Conservation (phyloP, 2,329 filamentous ascomycete species). For the Penicillium freii region DNA sequence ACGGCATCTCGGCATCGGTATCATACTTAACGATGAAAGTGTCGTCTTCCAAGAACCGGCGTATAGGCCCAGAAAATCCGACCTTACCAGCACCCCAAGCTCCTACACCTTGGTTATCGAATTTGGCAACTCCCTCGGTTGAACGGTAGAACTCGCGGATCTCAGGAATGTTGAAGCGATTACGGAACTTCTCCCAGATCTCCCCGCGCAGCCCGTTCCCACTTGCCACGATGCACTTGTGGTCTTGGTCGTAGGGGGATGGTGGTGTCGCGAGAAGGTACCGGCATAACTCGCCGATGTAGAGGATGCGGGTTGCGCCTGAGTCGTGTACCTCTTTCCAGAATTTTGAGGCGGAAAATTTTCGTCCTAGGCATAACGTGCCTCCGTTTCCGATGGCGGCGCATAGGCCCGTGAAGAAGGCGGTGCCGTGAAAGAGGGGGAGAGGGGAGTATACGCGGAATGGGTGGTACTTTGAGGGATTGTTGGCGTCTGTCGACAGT, state of each 20-base stretch:
- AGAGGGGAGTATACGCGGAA: conserved; percentile 50
- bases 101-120: conserved; percentile 45
- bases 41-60: conserved; percentile 42
- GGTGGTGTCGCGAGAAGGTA: conserved; percentile 49
- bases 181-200: conserved; percentile 50
- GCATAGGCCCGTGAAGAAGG: conserved; percentile 46
- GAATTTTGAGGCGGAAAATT: conserved; percentile 48
- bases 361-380: conserved; percentile 46
- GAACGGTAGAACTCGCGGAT: conserved; percentile 51
- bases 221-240: conserved; percentile 46
- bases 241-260: conserved; percentile 46
- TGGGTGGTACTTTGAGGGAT: conserved; percentile 44
- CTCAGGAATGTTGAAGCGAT: conserved; percentile 45
- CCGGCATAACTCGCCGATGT: conserved; percentile 51
- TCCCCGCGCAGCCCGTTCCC: conserved; percentile 51
- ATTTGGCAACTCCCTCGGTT: conserved; percentile 49
- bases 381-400: conserved; percentile 42
- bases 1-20: conserved; percentile 41
- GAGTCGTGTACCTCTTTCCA: conserved; percentile 48
- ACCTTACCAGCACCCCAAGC: conserved; percentile 46
- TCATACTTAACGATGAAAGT: conserved; percentile 47
- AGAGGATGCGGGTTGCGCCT: conserved; percentile 45
- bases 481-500: conserved; percentile 34
- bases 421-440: conserved; percentile 52
- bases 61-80: conserved; percentile 45